These are phyloP conservation scores for Camptophora hylomeconis DNA, from an alignment of 2,329 filamentous ascomycete genomes.

Conservation along the genomic window DNA sequence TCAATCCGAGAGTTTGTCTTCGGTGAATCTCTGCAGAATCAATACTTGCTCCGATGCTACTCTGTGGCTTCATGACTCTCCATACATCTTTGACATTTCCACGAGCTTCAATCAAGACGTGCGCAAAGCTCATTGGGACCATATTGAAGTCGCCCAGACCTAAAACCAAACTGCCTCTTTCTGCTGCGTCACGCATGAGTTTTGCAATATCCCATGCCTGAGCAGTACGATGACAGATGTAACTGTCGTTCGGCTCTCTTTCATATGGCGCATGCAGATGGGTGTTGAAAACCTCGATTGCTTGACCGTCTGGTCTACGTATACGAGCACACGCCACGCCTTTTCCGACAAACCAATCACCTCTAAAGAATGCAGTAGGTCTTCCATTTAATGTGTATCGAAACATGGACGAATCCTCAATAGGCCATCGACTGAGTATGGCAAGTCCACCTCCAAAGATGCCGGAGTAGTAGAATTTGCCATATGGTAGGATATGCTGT, in stretches of 20 bases:
- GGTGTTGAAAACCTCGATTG: constrained; percentile 84
- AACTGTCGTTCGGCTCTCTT: constrained; percentile 63
- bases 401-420: constrained; percentile 77
- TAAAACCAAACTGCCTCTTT: constrained; percentile 70
- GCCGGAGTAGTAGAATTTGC: constrained; percentile 84
- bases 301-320: constrained; percentile 16
- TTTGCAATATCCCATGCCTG: constrained; percentile 95
- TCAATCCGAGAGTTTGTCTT: constrained; percentile 33
- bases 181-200: constrained; percentile 66
- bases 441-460: constrained; percentile 81
- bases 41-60: constrained; percentile 61
- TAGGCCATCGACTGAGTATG: constrained; percentile 83
- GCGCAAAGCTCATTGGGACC: constrained; percentile 72
- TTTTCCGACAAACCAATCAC: constrained; percentile 91
- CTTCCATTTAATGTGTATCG: constrained; percentile 84
- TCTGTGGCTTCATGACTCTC: constrained; percentile 71
- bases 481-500: constrained; percentile 64
- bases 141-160: constrained; percentile 94
- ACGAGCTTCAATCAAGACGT: constrained; percentile 68
- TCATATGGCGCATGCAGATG: constrained; percentile 87
- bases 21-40: constrained; percentile 55
- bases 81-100: constrained; percentile 71
- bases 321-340: constrained; percentile 77
- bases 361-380: constrained; percentile 84
- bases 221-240: constrained; percentile 77